A percentile compares a stretch with the other conserved stretches of the same genome.
Evolutionary conservation across 163 green algal species (phyloP).

Genomic region (Chlorella variabilis): DNA sequence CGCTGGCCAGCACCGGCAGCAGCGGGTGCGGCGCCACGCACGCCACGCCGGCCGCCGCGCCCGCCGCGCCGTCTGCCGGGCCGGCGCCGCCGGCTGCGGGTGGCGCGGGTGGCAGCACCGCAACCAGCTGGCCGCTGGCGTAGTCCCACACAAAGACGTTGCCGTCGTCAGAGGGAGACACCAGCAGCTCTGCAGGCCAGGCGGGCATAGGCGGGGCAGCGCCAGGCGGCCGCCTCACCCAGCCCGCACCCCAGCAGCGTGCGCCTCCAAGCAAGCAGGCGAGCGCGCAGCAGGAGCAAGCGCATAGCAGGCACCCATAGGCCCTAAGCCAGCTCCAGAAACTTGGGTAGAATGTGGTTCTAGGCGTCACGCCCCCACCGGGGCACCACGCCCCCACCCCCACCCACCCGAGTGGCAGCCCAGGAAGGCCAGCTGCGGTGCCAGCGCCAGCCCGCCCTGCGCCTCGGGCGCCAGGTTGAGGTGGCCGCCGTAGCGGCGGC

Average conservation of each 20-base stretch:
- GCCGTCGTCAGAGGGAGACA: slow-evolving; percentile 30
- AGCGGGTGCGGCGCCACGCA: slow-evolving; percentile 12
- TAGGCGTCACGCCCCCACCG: no score
- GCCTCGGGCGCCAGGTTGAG: slow-evolving; percentile 10
- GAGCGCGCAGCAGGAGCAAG: no score
- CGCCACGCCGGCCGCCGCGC: background rate
- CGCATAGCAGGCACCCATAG: no score
- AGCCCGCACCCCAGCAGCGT: no score
- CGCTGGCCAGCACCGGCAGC: slow-evolving; percentile 27
- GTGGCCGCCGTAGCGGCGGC: slow-evolving; percentile 30
- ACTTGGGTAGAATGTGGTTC: no score
- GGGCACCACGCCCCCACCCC: background rate
- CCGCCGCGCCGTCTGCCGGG: background rate
- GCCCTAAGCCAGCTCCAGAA: no score
- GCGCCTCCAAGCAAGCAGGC: no score
- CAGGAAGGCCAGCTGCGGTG: slow-evolving; percentile 28
- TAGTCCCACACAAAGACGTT: slow-evolving; percentile 41
- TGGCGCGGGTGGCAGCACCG: slow-evolving; percentile 4
- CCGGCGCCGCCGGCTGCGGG: background rate
- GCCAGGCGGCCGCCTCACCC: background rate
- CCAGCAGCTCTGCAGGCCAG: slow-evolving; percentile 25
- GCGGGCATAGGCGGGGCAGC: background rate
- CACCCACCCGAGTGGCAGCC: slow-evolving; percentile 14
- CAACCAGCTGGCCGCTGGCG: background rate
- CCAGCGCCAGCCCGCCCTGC: background rate